These are phyloP conservation scores for Scleromitrula shiraiana DNA, from an alignment of 2,329 filamentous ascomycete genomes.

Conservation along the genomic window DNA sequence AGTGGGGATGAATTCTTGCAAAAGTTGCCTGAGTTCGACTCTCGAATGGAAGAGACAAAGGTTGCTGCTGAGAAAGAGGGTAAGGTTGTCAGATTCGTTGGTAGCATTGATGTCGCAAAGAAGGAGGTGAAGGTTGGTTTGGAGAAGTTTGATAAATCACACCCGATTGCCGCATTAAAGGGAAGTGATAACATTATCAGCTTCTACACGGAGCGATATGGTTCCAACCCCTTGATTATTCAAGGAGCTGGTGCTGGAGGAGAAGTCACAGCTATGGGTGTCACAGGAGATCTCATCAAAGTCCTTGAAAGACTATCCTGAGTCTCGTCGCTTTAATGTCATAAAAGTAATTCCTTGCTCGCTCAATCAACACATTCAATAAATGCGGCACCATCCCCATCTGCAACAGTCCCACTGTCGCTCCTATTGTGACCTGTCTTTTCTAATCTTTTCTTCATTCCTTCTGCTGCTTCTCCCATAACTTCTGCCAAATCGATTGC, in stretches of 20 bases:
- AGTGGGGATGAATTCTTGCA: conserved; percentile 82
- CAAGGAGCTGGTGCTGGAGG: conserved; percentile 92
- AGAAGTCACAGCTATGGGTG: conserved; percentile 96
- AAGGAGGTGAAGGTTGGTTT: conserved; percentile 85
- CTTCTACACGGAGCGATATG: conserved; percentile 96
- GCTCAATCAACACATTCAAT: no score
- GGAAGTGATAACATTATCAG: conserved; percentile 98
- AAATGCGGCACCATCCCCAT: no score
- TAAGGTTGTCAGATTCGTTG: conserved; percentile 91
- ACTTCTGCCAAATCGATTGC: conserved; percentile 4
- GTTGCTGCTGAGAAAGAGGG: conserved; percentile 74
- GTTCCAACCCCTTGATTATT: conserved; percentile 81
- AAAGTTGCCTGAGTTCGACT: conserved; percentile 72
- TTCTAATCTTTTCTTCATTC: conserved; percentile 17
- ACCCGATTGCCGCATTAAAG: conserved; percentile 89
- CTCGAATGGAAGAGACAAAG: conserved; percentile 84
- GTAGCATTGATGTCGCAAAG: conserved; percentile 77
- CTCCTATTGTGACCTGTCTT: conserved; percentile 14
- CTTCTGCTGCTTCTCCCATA: conserved; percentile 10
- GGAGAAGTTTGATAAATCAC: conserved; percentile 78
- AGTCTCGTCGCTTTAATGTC: conserved; percentile 8
- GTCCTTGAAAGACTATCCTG: conserved; percentile 54
- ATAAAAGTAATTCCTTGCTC: conserved; percentile 11
- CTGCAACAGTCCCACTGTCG: conserved; percentile 14
- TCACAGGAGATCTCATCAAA: conserved; percentile 89